Base-by-base conservation (phyloP, 148 eudicot species). In the Arctostaphylos glauca region DNA sequence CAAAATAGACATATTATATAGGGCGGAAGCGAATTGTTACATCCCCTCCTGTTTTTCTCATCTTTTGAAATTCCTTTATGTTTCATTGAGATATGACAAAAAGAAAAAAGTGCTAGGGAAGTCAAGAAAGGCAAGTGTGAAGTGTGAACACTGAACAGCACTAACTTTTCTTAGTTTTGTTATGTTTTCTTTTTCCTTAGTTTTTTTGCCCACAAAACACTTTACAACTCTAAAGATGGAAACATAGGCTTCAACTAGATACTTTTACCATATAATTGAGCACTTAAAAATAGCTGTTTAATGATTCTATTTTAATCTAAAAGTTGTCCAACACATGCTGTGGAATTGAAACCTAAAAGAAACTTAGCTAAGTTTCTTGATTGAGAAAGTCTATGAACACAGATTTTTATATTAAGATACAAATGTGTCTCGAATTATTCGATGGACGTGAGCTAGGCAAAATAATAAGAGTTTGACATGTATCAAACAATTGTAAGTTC, bases 191-290 rank as follows among this genome's bases (percentile, higher is more conserved):
- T 59, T 59, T 59, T 19, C 66, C 71, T 66, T 25, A 5, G 71
- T 25, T 25, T 66, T 64, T 66, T 10, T 6, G 71, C 31, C 6
- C 16, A 66, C 44, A 66, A 31, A 12, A 25, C 70, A 66, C 71
- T 66, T 66, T 66, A 31, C 71, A 66, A 66, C 71, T 31, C 41
- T 66, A 66, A 66, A 66, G 71, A 25, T 66, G 43, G 16, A 66
- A 66, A 12, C 71, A 66, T 66, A 2, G 67, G 67, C 67, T 60
- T 60, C 9, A 7, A 21, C 31, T n/a, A 25, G 3, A 25, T 12
- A 25, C 16, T 66, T 66, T 66, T 41, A 66, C 71, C 41, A 25
- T 66, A 66, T 66, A 43, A 66, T 66, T 66, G 43, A 66, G 43
- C 16, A 66, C 15, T 66, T 66, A 66, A 66, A 66, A 25, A 66